A percentile compares a stretch with the other conserved stretches of the same genome.
Conservation (phyloP, 495 filamentous ascomycete genomes). For the Elaphomyces granulatus region DNA sequence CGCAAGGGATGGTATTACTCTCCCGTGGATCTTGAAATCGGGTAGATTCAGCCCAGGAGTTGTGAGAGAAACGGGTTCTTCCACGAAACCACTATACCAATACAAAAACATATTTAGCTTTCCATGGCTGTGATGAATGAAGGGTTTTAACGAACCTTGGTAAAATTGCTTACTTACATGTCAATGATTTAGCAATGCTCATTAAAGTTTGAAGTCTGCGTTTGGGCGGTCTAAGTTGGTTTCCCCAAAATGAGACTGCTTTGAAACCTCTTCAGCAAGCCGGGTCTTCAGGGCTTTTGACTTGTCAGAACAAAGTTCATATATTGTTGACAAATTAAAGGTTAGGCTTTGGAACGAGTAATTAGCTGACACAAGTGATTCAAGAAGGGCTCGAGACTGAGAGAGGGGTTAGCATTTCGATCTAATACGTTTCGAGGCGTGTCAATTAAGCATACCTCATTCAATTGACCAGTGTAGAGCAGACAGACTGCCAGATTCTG, state of each 20-base stretch:
- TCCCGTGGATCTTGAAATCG: too few relatives aligned
- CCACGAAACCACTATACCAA: too few relatives aligned
- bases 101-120: too few relatives aligned
- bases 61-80: too few relatives aligned
- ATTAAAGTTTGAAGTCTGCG: constrained; percentile 64
- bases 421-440: neutral
- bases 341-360: constrained; percentile 57
- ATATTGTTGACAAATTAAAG: constrained; percentile 84
- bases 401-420: neutral
- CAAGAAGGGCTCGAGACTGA: constrained; percentile 47
- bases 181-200: too few relatives aligned
- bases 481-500: constrained; percentile 75
- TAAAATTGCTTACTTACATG: too few relatives aligned
- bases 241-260: constrained; percentile 25
- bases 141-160: too few relatives aligned
- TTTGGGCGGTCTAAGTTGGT: constrained; percentile 55
- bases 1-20: too few relatives aligned
- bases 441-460: constrained; percentile 52
- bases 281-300: constrained; percentile 49
- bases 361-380: constrained; percentile 43
- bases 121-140: too few relatives aligned
- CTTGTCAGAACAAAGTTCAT: constrained; percentile 77
- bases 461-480: constrained; percentile 62
- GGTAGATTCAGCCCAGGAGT: too few relatives aligned
- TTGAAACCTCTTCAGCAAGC: constrained; percentile 56